A percentile compares a stretch with the other conserved stretches of the same genome.
These are phyloP conservation scores for Margaritispora aquatica DNA, from an alignment of 495 filamentous ascomycete genomes.

Conservation along the genomic window DNA sequence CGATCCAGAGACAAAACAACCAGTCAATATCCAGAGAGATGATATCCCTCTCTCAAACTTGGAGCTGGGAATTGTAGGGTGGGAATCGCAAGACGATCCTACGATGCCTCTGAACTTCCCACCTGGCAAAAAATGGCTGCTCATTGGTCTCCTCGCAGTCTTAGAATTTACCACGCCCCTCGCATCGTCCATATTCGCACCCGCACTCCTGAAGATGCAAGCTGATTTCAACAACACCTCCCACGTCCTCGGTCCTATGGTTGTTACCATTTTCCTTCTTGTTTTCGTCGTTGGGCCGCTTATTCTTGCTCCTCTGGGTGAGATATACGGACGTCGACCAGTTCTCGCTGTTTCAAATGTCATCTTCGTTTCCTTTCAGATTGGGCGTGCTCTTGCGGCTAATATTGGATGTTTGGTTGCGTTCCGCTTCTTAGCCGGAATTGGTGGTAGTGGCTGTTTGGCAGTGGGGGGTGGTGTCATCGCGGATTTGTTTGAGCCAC, in stretches of 20 bases:
- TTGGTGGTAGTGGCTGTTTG: conserved; percentile 57
- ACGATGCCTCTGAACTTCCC: conserved; percentile 68
- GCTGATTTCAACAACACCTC: conserved; percentile 48
- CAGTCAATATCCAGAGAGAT: no score
- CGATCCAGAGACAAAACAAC: no score
- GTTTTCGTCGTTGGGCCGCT: conserved; percentile 66
- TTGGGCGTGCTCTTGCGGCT: conserved; percentile 54
- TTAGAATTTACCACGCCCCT: neutral
- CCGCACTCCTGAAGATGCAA: conserved; percentile 36
- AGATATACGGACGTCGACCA: conserved; percentile 68
- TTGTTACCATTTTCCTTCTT: conserved; percentile 67
- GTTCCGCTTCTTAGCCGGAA: conserved; percentile 71
- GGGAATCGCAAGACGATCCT: conserved; percentile 60
- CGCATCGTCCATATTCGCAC: neutral
- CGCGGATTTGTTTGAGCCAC: conserved; percentile 63
- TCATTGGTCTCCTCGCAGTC: conserved; percentile 21
- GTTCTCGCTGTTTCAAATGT: conserved; percentile 62
- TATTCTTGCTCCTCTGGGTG: conserved; percentile 60
- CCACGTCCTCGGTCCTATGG: conserved; percentile 58
- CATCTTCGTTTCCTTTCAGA: conserved; percentile 62
- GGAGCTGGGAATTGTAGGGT: conserved; percentile 43
- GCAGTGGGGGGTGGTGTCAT: conserved; percentile 68
- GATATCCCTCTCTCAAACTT: no score
- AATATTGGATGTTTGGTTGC: conserved; percentile 63
- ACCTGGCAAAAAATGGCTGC: conserved; percentile 56